Evolutionary conservation across 2,329 filamentous ascomycete species (phyloP).

Genomic region (Didymella segeticola): DNA sequence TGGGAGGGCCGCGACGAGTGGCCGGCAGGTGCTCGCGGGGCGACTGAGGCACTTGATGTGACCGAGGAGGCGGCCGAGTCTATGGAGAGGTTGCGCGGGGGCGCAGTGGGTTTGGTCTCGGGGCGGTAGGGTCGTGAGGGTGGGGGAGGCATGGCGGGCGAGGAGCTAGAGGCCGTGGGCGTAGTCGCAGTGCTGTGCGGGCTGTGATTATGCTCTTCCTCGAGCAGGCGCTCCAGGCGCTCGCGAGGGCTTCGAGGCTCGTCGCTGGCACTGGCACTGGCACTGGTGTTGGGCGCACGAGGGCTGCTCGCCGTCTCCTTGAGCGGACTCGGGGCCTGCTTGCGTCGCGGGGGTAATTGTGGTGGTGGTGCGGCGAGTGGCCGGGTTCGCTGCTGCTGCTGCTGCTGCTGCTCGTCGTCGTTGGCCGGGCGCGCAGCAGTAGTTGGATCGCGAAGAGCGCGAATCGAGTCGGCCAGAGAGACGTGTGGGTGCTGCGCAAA

Average conservation of each 20-base stretch:
- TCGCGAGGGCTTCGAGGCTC: slow-evolving; percentile 48
- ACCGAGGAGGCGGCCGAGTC: slow-evolving; percentile 84
- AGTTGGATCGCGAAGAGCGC: slow-evolving; percentile 41
- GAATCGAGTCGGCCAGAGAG: slow-evolving; percentile 41
- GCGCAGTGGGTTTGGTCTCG: slow-evolving; percentile 38
- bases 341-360: slow-evolving; percentile 31
- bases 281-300: slow-evolving; percentile 23
- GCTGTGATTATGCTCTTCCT: slow-evolving; percentile 35
- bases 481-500: slow-evolving; percentile 10
- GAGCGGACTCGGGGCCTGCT: slow-evolving; percentile 38
- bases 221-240: slow-evolving; percentile 49
- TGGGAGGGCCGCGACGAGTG: slow-evolving; percentile 65
- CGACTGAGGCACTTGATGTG: slow-evolving; percentile 47
- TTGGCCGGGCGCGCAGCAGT: slow-evolving; percentile 25
- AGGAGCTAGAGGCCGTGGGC: slow-evolving; percentile 35
- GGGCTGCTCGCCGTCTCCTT: slow-evolving; percentile 23
- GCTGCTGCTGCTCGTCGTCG: slow-evolving; percentile 27
- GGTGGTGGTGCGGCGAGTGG: background rate
- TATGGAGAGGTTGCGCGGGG: slow-evolving; percentile 81
- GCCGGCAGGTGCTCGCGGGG: slow-evolving; percentile 61
- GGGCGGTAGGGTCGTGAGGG: slow-evolving; percentile 46
- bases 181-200: slow-evolving; percentile 15
- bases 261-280: too few species aligned
- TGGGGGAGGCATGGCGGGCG: slow-evolving; percentile 41
- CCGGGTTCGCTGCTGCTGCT: slow-evolving; percentile 19